phyloP scores from a whole-genome alignment of 768 basidiomycete genomes.

The Pleurotus salmoneostramineus region DNA sequence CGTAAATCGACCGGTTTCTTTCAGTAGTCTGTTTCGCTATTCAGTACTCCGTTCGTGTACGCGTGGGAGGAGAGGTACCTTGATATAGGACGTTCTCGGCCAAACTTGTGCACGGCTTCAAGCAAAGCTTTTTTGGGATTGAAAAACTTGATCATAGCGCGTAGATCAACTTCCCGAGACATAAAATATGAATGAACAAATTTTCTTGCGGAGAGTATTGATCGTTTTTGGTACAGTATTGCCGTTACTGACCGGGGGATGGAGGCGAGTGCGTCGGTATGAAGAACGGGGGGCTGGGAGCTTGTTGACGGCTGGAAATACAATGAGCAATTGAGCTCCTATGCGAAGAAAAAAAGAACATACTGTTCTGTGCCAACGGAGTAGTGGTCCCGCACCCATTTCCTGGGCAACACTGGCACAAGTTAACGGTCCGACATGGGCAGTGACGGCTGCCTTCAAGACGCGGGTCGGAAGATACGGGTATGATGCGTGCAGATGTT shows the following conservation, averaged over 20 bases:
- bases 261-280: constrained; percentile 85
- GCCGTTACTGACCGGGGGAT: constrained; percentile 86
- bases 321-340: background rate
- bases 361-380: constrained; percentile 82
- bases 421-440: constrained; percentile 83
- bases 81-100: constrained; percentile 62
- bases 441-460: constrained; percentile 86
- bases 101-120: constrained; percentile 68
- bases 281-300: constrained; percentile 50
- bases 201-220: constrained; percentile 78
- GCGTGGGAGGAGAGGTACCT: constrained; percentile 39
- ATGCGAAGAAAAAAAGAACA: constrained; percentile 18
- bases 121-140: constrained; percentile 77
- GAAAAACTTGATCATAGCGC: constrained; percentile 73
- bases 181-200: constrained; percentile 92
- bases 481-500: constrained; percentile 75
- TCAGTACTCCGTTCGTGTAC: background rate
- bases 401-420: constrained; percentile 85
- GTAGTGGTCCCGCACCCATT: constrained; percentile 71
- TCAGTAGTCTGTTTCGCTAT: constrained; percentile 58
- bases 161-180: constrained; percentile 77
- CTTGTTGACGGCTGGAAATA: constrained; percentile 40
- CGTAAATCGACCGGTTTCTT: constrained; percentile 89
- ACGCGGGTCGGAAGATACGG: constrained; percentile 92
- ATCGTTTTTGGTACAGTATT: constrained; percentile 84